phyloP scores from a whole-genome alignment of 164 flowering plant genomes.

The Berberis vulgaris region DNA sequence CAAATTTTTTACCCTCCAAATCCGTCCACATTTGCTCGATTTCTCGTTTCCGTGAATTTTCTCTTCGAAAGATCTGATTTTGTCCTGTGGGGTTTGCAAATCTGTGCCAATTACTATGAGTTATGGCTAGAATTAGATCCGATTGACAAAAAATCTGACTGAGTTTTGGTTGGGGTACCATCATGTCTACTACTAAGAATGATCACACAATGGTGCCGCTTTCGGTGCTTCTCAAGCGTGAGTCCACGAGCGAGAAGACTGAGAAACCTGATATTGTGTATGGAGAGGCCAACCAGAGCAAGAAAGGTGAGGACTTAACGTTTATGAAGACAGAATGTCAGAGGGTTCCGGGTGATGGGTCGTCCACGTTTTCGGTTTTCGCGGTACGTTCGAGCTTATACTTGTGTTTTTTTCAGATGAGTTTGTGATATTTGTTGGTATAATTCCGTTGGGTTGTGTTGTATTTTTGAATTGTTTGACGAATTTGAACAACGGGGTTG shows the following conservation, averaged over 20 bases:
- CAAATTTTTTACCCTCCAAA: too few species aligned
- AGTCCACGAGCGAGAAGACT: conserved; percentile 66
- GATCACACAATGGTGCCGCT: conserved; percentile 50
- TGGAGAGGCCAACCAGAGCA: conserved; percentile 88
- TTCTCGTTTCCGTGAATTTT: too few species aligned
- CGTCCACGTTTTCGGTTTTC: conserved; percentile 74
- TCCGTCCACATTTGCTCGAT: too few species aligned
- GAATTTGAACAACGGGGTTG: too few species aligned
- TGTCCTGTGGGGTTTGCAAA: not conserved
- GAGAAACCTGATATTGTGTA: conserved; percentile 72
- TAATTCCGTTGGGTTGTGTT: not conserved
- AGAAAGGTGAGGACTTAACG: conserved; percentile 96
- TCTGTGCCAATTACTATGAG: not conserved
- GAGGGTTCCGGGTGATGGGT: conserved; percentile 67
- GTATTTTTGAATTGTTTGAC: too few species aligned
- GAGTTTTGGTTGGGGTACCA: too few species aligned
- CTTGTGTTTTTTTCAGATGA: not conserved
- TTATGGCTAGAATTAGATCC: too few species aligned
- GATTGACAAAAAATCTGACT: too few species aligned
- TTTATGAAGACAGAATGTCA: conserved; percentile 77
- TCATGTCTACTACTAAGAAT: conserved; percentile 1
- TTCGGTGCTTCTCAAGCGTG: conserved; percentile 75
- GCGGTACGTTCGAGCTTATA: conserved; percentile 38
- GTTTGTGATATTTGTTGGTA: not conserved
- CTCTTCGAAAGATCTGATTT: not conserved